phyloP scores from a whole-genome alignment of 2,329 filamentous ascomycete genomes.

The Aureobasidium uvarum region DNA sequence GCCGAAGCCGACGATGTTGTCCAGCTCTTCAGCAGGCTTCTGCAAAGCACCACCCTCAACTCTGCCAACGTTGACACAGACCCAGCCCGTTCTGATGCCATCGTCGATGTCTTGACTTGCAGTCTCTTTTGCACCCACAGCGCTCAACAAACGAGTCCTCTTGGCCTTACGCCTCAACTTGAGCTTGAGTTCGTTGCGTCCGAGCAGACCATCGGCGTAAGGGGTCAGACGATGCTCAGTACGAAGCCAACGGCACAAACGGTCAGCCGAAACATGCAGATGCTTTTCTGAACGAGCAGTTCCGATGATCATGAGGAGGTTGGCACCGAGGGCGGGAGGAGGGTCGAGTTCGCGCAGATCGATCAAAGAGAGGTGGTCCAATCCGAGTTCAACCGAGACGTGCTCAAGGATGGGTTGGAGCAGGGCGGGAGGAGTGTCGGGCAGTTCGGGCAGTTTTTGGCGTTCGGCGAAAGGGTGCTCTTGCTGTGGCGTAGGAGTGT shows the following conservation, averaged over 20 bases:
- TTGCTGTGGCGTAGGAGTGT: slow-evolving; percentile 44
- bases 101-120: slow-evolving; percentile 68
- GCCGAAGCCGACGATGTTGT: slow-evolving; percentile 75
- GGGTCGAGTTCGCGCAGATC: slow-evolving; percentile 84
- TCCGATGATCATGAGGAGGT: slow-evolving; percentile 88
- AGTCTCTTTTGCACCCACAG: slow-evolving; percentile 58
- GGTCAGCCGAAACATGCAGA: slow-evolving; percentile 83
- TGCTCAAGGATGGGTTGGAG: slow-evolving; percentile 72
- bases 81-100: slow-evolving; percentile 89
- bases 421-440: slow-evolving; percentile 67
- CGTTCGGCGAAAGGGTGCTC: slow-evolving; percentile 50
- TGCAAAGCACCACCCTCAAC: slow-evolving; percentile 65
- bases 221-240: slow-evolving; percentile 69
- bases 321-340: slow-evolving; percentile 80
- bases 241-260: slow-evolving; percentile 83
- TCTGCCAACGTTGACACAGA: slow-evolving; percentile 84
- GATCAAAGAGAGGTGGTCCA: slow-evolving; percentile 76
- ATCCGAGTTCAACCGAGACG: slow-evolving; percentile 77
- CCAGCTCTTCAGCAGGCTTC: slow-evolving; percentile 30
- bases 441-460: slow-evolving; percentile 62
- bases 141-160: slow-evolving; percentile 76
- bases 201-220: slow-evolving; percentile 81
- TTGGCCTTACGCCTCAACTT: slow-evolving; percentile 78
- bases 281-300: slow-evolving; percentile 92
- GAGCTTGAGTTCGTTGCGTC: slow-evolving; percentile 85